Evolutionary conservation across 768 basidiomycete species (phyloP).

Genomic region (Tricholoma saponaceum): DNA sequence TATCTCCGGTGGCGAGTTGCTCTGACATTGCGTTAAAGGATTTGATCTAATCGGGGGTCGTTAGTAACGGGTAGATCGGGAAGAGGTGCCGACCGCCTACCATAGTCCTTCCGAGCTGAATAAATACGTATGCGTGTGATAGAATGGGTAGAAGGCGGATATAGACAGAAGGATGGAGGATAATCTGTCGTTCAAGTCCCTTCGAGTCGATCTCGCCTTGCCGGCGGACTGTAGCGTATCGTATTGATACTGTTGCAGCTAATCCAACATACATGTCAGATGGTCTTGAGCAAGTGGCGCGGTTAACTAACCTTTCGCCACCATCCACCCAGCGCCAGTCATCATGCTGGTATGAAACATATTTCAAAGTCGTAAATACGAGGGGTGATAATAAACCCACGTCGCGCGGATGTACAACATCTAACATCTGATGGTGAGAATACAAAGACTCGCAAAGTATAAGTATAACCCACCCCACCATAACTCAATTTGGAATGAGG

Average conservation of each 20-base stretch:
- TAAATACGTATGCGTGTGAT: constrained; percentile 65
- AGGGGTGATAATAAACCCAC: constrained; percentile 29
- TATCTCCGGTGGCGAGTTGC: constrained; percentile 52
- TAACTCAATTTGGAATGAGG: constrained; percentile 74
- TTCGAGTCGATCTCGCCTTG: constrained; percentile 53
- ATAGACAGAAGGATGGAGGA: constrained; percentile 70
- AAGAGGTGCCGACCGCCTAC: constrained; percentile 28
- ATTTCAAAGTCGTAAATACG: not conserved
- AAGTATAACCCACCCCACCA: constrained; percentile 51
- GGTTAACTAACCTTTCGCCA: constrained; percentile 51
- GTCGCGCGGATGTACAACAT: constrained; percentile 71
- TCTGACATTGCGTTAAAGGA: constrained; percentile 47
- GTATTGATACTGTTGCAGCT: constrained; percentile 62
- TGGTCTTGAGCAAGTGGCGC: not conserved
- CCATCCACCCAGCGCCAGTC: constrained; percentile 52
- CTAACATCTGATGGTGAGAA: constrained; percentile 25
- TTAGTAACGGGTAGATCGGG: not conserved
- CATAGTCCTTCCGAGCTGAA: constrained; percentile 55
- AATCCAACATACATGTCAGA: not conserved
- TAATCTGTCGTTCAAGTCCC: constrained; percentile 62
- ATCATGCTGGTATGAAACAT: constrained; percentile 49
- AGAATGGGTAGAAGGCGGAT: constrained; percentile 70
- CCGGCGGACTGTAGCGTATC: constrained; percentile 69
- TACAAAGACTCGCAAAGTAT: not conserved
- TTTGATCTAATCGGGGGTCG: constrained; percentile 30